These are phyloP conservation scores for Nannochloropsis salina DNA, from an alignment of 108 stramenopile genomes.

Conservation along the genomic window DNA sequence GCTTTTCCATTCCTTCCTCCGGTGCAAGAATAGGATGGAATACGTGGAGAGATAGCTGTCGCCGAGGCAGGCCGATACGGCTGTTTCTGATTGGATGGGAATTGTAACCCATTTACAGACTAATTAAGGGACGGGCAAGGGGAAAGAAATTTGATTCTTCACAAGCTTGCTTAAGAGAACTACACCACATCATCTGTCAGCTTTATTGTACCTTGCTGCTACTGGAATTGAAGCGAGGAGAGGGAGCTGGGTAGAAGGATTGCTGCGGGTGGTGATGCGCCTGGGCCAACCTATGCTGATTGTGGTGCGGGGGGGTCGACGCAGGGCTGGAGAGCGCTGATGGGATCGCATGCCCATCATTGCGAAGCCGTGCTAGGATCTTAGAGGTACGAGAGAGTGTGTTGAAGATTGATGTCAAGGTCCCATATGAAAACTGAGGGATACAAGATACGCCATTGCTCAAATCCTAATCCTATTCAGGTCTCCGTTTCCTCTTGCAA, in stretches of 20 bases:
- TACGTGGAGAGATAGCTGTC: not conserved
- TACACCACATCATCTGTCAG: too few species aligned
- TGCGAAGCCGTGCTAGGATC: not conserved
- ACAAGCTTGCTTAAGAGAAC: too few species aligned
- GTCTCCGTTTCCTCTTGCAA: too few species aligned
- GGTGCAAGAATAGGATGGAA: not conserved
- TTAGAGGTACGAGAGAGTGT: not conserved
- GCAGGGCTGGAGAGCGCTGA: not conserved
- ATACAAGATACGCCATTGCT: too few species aligned
- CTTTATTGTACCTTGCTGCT: not conserved
- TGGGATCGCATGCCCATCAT: not conserved
- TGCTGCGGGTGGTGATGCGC: not conserved
- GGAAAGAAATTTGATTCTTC: not conserved
- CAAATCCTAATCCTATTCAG: too few species aligned
- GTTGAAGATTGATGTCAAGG: too few species aligned
- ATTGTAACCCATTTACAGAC: not conserved
- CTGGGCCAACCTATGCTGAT: not conserved
- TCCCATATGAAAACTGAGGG: too few species aligned
- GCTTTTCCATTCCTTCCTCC: slow-evolving; percentile 1
- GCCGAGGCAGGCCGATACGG: not conserved
- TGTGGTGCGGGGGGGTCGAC: not conserved
- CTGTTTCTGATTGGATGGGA: not conserved
- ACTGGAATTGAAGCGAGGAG: not conserved
- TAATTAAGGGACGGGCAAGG: not conserved
- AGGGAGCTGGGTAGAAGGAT: not conserved